Evolutionary conservation across 139 green algal genomes (phyloP).

Genomic region (Protoeuglena noctilucae): DNA sequence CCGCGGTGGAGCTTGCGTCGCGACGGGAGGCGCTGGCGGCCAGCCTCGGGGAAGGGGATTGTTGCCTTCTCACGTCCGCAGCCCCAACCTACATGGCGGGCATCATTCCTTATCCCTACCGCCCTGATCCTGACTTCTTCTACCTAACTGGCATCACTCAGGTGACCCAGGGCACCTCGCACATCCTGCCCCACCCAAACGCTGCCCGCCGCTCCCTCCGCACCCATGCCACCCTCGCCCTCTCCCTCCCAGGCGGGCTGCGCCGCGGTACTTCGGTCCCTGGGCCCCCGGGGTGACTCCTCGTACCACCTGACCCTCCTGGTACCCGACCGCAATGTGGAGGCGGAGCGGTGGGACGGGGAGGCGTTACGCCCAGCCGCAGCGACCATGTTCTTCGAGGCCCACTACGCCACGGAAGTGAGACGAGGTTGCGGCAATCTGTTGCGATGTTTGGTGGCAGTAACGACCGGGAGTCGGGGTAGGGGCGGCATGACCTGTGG

Average conservation of each 20-base stretch:
- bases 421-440: neutral
- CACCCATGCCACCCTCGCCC: neutral
- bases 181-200: neutral
- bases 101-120: neutral
- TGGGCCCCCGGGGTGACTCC: neutral
- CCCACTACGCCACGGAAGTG: neutral
- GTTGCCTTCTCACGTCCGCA: neutral
- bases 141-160: conserved; percentile 69
- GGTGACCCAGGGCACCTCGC: neutral
- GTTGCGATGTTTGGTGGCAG: too few relatives aligned
- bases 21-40: neutral
- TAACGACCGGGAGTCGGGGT: too few relatives aligned
- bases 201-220: neutral
- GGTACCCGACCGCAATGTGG: neutral
- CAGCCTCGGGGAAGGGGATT: neutral
- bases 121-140: conserved; percentile 59
- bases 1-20: too few relatives aligned
- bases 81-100: neutral
- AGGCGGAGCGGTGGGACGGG: neutral
- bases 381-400: neutral
- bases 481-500: too few relatives aligned
- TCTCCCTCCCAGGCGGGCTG: neutral
- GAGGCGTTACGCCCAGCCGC: too few relatives aligned
- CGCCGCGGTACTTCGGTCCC: neutral
- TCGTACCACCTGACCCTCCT: neutral